A percentile compares a stretch with the other conserved stretches of the same genome.
These are phyloP conservation scores for Intubia oerlemansii DNA, from an alignment of 2,329 filamentous ascomycete genomes.

Conservation along the genomic window DNA sequence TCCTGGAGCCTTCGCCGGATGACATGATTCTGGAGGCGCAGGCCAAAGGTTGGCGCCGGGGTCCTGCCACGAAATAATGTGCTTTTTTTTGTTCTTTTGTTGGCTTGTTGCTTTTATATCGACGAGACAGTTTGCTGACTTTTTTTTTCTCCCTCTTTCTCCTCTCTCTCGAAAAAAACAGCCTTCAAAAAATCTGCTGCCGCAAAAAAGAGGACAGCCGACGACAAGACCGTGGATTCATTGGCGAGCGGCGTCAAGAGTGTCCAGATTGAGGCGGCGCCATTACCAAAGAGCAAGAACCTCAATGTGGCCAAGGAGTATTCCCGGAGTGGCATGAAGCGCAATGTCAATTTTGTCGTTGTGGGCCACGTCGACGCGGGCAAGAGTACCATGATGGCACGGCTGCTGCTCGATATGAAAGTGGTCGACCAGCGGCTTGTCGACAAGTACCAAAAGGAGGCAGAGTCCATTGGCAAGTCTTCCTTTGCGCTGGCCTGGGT, in stretches of 20 bases:
- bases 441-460: constrained; percentile 73
- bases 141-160: too few relatives aligned
- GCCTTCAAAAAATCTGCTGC: constrained; percentile 1
- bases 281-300: constrained; percentile 50
- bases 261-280: constrained; percentile 25
- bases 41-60: constrained; percentile 59
- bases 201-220: constrained; percentile 5
- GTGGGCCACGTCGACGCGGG: constrained; percentile 94
- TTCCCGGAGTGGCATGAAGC: constrained; percentile 57
- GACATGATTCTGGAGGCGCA: constrained; percentile 76
- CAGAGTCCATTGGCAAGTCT: constrained; percentile 76
- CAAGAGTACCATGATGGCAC: constrained; percentile 93
- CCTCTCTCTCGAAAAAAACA: constrained; percentile 25
- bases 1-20: constrained; percentile 76
- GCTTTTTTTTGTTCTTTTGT: background rate
- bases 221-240: constrained; percentile 1
- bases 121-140: too few relatives aligned
- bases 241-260: constrained; percentile 16
- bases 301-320: constrained; percentile 70
- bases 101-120: constrained; percentile 19
- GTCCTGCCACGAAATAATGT: constrained; percentile 20
- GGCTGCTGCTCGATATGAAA: constrained; percentile 73
- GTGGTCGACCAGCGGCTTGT: constrained; percentile 75
- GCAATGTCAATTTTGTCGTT: constrained; percentile 74
- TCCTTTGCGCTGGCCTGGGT: constrained; percentile 97